Evolutionary conservation across 2,329 filamentous ascomycete species (phyloP).

Genomic region (Hymenoscyphus fructigenus): DNA sequence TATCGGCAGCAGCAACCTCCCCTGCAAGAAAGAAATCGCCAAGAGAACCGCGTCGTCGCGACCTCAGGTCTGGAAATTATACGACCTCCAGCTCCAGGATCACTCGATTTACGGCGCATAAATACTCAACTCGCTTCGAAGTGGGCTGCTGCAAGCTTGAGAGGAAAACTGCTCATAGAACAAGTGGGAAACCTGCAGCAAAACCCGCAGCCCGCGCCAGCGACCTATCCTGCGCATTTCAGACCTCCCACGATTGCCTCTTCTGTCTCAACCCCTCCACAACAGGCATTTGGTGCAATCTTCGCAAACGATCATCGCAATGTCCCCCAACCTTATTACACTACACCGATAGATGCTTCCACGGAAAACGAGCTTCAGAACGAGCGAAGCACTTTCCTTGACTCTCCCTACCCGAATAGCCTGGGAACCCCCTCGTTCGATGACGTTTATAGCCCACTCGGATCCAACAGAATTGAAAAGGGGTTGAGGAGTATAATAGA

Average conservation of each 20-base stretch:
- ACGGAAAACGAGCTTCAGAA: not conserved
- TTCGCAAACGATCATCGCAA: not conserved
- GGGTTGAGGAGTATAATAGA: not conserved
- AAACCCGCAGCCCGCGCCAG: too few relatives aligned
- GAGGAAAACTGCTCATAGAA: not conserved
- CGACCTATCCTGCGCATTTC: not conserved
- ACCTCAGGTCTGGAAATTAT: not conserved
- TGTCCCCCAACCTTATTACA: not conserved
- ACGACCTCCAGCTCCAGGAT: not conserved
- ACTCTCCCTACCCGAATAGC: not conserved
- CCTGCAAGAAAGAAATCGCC: not conserved
- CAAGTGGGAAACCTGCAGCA: too few relatives aligned
- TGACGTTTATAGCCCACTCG: not conserved
- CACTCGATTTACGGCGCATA: not conserved
- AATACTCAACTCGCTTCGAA: not conserved
- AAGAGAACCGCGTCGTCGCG: not conserved
- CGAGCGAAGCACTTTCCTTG: not conserved
- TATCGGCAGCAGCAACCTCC: not conserved
- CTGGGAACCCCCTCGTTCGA: not conserved
- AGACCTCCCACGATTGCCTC: not conserved
- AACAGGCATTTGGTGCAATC: not conserved
- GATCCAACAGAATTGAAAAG: not conserved
- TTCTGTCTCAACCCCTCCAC: not conserved
- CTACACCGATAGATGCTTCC: not conserved
- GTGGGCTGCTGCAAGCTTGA: not conserved